phyloP scores from a whole-genome alignment of 192 early-diverging fungal species.

The Funneliformis geosporum region DNA sequence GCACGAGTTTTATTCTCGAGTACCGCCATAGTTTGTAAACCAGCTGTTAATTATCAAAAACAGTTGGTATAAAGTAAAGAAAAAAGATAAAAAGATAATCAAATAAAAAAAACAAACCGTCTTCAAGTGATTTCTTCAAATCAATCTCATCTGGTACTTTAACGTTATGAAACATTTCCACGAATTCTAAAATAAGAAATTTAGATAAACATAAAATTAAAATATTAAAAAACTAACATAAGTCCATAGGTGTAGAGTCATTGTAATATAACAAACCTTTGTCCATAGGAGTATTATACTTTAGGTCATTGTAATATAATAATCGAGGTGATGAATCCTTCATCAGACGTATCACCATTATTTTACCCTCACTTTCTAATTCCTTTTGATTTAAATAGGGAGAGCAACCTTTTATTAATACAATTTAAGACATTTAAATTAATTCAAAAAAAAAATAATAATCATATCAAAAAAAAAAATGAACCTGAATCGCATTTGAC shows the following conservation, averaged over 20 bases:
- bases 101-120: slow-evolving; percentile 36
- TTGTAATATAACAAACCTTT: slow-evolving; percentile 39
- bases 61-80: not conserved
- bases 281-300: slow-evolving; percentile 56
- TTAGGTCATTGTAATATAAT: slow-evolving; percentile 67
- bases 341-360: slow-evolving; percentile 62
- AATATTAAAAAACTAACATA: not conserved
- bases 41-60: slow-evolving; percentile 44
- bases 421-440: not conserved
- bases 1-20: slow-evolving; percentile 61
- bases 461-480: too few species aligned
- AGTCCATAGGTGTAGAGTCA: not conserved
- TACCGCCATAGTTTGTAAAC: slow-evolving; percentile 72
- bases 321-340: slow-evolving; percentile 67
- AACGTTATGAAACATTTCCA: slow-evolving; percentile 71
- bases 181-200: slow-evolving; percentile 56
- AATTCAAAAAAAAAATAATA: not conserved
- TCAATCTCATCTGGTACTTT: slow-evolving; percentile 72
- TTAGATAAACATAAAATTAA: not conserved
- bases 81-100: not conserved
- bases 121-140: slow-evolving; percentile 67
- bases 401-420: not conserved
- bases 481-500: slow-evolving; percentile 39
- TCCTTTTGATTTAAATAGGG: slow-evolving; percentile 41
- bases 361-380: slow-evolving; percentile 51